Conservation (phyloP, 2,329 filamentous ascomycete species). For the Helminthosporium solani region DNA sequence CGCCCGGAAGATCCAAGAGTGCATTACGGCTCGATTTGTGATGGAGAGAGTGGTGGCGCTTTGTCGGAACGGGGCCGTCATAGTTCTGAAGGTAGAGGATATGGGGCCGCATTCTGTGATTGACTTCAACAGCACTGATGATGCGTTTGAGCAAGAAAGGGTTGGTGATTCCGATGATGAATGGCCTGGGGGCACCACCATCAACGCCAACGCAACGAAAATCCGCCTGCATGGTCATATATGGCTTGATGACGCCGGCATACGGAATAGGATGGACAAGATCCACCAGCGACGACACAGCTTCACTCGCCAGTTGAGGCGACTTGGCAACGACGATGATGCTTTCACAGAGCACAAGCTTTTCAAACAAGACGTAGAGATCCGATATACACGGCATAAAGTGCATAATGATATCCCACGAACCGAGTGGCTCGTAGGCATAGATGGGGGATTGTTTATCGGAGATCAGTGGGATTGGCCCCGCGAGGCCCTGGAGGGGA, state of each 20-base stretch:
- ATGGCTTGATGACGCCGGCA: conserved; percentile 43
- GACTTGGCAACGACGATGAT: conserved; percentile 45
- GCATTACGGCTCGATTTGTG: conserved; percentile 38
- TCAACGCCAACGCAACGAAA: conserved; percentile 44
- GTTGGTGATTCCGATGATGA: conserved; percentile 45
- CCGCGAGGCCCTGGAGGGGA: conserved; percentile 42
- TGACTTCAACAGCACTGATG: conserved; percentile 35
- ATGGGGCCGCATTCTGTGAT: conserved; percentile 37
- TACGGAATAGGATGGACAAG: conserved; percentile 45
- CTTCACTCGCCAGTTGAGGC: conserved; percentile 45
- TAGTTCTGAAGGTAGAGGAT: conserved; percentile 43
- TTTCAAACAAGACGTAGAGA: conserved; percentile 44
- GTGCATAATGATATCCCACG: conserved; percentile 42
- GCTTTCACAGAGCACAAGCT: conserved; percentile 44
- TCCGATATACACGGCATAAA: conserved; percentile 45
- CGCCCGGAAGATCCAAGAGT: conserved; percentile 42
- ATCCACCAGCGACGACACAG: conserved; percentile 43
- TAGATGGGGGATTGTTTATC: conserved; percentile 38
- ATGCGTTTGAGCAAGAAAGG: conserved; percentile 46
- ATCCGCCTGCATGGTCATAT: conserved; percentile 48
- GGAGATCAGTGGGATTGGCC: conserved; percentile 30
- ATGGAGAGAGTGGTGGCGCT: conserved; percentile 40
- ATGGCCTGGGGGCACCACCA: conserved; percentile 40
- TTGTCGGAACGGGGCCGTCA: conserved; percentile 38
- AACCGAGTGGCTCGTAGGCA: conserved; percentile 44